phyloP scores from a whole-genome alignment of 371 early-diverging fungal species.

The Phascolomyces articulosus region DNA sequence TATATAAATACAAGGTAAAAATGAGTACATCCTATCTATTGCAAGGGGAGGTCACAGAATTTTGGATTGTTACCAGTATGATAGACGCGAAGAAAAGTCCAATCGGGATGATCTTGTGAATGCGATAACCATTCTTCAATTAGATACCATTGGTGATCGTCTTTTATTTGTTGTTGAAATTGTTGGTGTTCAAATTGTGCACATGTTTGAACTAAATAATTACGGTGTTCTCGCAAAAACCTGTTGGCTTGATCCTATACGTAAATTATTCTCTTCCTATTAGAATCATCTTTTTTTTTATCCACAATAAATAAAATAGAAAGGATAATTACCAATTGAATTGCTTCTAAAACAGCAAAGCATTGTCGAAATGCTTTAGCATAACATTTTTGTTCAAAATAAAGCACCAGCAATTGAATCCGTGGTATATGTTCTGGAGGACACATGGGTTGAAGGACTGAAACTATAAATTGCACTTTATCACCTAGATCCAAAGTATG shows the following conservation, averaged over 20 bases:
- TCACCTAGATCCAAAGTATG: conserved; percentile 49
- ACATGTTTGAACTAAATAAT: conserved; percentile 24
- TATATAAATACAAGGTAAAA: too few relatives aligned
- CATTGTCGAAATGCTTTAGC: conserved; percentile 57
- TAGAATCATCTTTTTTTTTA: too few relatives aligned
- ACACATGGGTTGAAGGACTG: conserved; percentile 57
- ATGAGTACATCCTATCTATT: too few relatives aligned
- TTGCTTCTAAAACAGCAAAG: conserved; percentile 72
- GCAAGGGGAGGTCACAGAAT: too few relatives aligned
- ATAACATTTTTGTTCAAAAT: conserved; percentile 41
- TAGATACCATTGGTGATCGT: conserved; percentile 29
- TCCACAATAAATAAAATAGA: too few relatives aligned
- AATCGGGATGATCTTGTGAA: conserved; percentile 27
- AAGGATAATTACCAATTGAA: conserved; percentile 64
- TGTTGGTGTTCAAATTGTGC: conserved; percentile 64
- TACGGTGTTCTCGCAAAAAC: conserved; percentile 26
- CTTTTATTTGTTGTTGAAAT: conserved; percentile 55
- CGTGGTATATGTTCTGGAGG: conserved; percentile 31
- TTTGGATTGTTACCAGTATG: conserved; percentile 20
- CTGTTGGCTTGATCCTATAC: conserved; percentile 30
- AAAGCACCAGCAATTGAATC: conserved; percentile 17
- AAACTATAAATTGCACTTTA: conserved; percentile 58
- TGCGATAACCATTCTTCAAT: conserved; percentile 39
- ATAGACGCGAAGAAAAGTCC: conserved; percentile 25
- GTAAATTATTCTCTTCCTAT: too few relatives aligned